Evolutionary conservation across 768 basidiomycete species (phyloP), one percentile per base, ranked within the genome.

Genomic region (Infundibulicybe gibba): DNA sequence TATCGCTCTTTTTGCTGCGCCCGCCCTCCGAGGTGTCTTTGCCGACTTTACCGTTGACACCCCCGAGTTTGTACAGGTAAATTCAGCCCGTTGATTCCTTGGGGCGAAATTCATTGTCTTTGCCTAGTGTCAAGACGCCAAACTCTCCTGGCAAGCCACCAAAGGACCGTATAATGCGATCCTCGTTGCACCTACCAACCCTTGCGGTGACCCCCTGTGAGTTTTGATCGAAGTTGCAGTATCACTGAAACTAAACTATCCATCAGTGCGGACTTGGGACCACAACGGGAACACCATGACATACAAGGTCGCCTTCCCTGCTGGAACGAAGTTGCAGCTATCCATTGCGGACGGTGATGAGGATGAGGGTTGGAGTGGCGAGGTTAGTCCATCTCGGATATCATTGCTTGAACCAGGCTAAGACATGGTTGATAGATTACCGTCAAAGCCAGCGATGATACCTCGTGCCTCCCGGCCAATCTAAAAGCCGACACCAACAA

Each of bases 281-380:
- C 71, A 76, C 58, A 63, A 61, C n/a, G 59, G 54, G 31, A 74
- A 71, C 43, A 64, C 58, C 40, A 54, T 74, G 10, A 64, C 64
- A 12, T 87, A 77, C 75, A 70, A 61, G 45, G 64, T 56, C 4
- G 67, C 69, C 40, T 34, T 88, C 42, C 56, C 75, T 31, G 68
- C 74, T 11, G 80, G 80, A 32, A 70, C 69, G 16, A 50, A 67
- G 21, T 68, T 84, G 33, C 60, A 70, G 51, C 51, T 89, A 30
- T 83, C 75, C 13, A 50, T 87, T 14, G 61, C 75, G 49, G 85
- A 88, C 57, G 55, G 64, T 2, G 45, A 55, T 31, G 77, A 68
- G 21, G 58, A 82, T 3, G 85, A 89, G 54, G 86, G 76, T 3
- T 91, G 88, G 88, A 81, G 78, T 53, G 70, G 67, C 32, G 55